A percentile compares a stretch with the other conserved stretches of the same genome.
phyloP scores from a whole-genome alignment of 805 yeast genomes.

The Ogataea ganodermae region DNA sequence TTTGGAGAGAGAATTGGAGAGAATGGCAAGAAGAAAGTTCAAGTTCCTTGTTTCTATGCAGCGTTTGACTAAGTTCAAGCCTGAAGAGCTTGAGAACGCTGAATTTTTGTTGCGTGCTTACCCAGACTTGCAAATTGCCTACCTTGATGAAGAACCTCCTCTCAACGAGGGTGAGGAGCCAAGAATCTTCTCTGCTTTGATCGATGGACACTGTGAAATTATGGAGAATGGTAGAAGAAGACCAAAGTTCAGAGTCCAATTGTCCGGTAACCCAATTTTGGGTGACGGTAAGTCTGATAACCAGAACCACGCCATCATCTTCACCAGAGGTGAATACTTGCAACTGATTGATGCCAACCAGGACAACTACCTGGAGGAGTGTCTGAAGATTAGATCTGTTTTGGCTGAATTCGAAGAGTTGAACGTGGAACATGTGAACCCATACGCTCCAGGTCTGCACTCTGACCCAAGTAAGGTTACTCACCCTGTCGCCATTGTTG shows the following conservation, averaged over 20 bases:
- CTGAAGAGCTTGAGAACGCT: slow-evolving; percentile 76
- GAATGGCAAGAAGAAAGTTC: slow-evolving; percentile 84
- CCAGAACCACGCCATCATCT: slow-evolving; percentile 78
- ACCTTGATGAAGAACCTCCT: slow-evolving; percentile 90
- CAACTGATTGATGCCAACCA: slow-evolving; percentile 87
- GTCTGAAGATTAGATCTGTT: slow-evolving; percentile 78
- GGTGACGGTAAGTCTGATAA: slow-evolving; percentile 92
- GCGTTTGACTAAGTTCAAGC: slow-evolving; percentile 68
- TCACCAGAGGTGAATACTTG: slow-evolving; percentile 82
- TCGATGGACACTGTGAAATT: slow-evolving; percentile 79
- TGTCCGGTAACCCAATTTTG: slow-evolving; percentile 81
- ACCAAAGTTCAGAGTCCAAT: slow-evolving; percentile 72
- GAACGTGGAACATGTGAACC: slow-evolving; percentile 74
- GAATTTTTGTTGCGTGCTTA: slow-evolving; percentile 81
- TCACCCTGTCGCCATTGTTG: slow-evolving; percentile 81
- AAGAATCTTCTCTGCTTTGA: slow-evolving; percentile 71
- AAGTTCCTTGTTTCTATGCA: slow-evolving; percentile 85
- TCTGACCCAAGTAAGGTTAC: slow-evolving; percentile 49
- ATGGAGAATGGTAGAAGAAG: slow-evolving; percentile 72
- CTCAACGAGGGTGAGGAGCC: slow-evolving; percentile 68
- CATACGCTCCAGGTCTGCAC: slow-evolving; percentile 74
- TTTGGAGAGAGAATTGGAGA: slow-evolving; percentile 89
- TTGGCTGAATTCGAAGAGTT: slow-evolving; percentile 82
- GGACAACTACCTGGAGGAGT: slow-evolving; percentile 83
- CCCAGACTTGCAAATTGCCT: slow-evolving; percentile 87